Evolutionary conservation across 768 basidiomycete genomes (phyloP), one percentile per base, ranked within the genome.

Genomic region (Pleurotus giganteus): DNA sequence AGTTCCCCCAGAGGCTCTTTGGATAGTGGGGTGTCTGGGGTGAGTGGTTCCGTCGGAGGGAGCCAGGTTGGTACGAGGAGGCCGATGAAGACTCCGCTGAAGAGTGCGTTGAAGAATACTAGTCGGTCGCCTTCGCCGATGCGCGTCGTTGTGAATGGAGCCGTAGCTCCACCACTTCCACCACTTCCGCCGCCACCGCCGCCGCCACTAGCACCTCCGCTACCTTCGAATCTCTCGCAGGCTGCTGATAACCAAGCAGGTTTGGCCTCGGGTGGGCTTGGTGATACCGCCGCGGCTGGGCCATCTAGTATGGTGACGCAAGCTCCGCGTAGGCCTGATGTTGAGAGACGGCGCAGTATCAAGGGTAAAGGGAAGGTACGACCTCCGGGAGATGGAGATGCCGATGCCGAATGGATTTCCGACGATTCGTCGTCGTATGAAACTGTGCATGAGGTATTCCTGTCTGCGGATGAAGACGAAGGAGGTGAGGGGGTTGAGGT

Each of bases 21-120:
- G 19, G 52, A 53, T 43, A 45, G 52, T 21, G 39, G 24, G 24
- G 28, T 45, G 7, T 43, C 41, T 7, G 43, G 52, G 11, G 6
- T 37, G 2, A 29, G 43, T 8, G 44, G 44, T 23, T 45, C 26
- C 9, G 12, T 7, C 4, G 23, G 23, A 3, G 49, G 44, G 19
- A 32, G 28, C 12, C 24, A 27, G 31, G 19, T 49, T 15, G 17
- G 46, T 51, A 15, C 39, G 39, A 62, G 55, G 24, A 64, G 69
- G 5, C 73, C 74, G 2, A 69, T 71, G 7, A 79, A 76, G 64
- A 65, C 72, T 24, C 86, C 87, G 0, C 62, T 90, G 28, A 74
- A 79, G 52, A 88, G 86, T 52, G 88, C 86, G 21, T 58, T 90
- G 68, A 78, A 80, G 59, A 78, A 79, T 55, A 42, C 78, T 44